phyloP scores from a whole-genome alignment of 2,329 filamentous ascomycete genomes.

The Escovopsis sp. region DNA sequence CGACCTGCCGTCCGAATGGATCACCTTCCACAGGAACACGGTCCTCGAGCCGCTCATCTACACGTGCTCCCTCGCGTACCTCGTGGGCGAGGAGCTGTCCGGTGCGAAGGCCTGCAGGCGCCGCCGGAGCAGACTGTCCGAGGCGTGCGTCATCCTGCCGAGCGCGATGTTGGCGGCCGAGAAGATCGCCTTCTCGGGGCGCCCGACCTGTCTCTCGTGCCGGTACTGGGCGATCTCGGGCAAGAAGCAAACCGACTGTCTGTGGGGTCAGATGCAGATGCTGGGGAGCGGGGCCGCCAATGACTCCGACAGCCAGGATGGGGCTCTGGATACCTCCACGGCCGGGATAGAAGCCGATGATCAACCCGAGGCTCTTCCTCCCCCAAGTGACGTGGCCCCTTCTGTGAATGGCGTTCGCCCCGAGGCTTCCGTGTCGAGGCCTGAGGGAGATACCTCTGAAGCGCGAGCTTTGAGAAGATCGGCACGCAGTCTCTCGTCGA shows the following conservation, averaged over 20 bases:
- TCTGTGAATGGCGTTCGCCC: too few species aligned
- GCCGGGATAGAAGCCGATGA: neutral
- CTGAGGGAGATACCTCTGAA: neutral
- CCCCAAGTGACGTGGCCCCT: too few species aligned
- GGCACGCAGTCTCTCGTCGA: too few species aligned
- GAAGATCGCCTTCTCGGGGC: slow-evolving; percentile 9
- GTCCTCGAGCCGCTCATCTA: slow-evolving; percentile 12
- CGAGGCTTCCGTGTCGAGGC: neutral
- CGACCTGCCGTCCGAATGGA: slow-evolving; percentile 14
- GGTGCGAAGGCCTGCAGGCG: slow-evolving; percentile 6
- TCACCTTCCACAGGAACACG: slow-evolving; percentile 8
- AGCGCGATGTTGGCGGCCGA: slow-evolving; percentile 7
- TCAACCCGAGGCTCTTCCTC: neutral
- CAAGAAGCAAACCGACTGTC: slow-evolving; percentile 13
- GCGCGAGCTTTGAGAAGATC: too few species aligned
- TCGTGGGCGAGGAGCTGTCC: slow-evolving; percentile 15
- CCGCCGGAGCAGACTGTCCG: slow-evolving; percentile 9
- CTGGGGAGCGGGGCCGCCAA: neutral
- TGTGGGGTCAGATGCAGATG: slow-evolving; percentile 8
- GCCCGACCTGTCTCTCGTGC: slow-evolving; percentile 16
- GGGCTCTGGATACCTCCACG: neutral
- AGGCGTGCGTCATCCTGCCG: slow-evolving; percentile 15
- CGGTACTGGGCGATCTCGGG: slow-evolving; percentile 15
- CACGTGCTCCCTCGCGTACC: slow-evolving; percentile 17
- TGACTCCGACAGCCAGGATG: neutral